A percentile compares a stretch with the other conserved stretches of the same genome.
Conservation (phyloP, 2,329 filamentous ascomycete genomes). For the Tothia fuscella region DNA sequence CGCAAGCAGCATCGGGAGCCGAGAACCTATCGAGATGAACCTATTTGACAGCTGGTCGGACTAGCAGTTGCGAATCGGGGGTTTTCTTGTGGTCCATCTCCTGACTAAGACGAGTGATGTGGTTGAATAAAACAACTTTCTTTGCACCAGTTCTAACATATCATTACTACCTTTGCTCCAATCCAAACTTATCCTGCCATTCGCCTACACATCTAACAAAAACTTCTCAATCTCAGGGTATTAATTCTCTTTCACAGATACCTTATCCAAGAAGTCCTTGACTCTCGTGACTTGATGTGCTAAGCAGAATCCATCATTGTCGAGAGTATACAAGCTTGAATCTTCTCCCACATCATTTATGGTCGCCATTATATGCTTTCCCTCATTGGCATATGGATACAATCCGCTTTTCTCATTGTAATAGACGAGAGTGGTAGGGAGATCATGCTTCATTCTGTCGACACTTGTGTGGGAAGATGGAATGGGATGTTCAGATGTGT, state of each 20-base stretch:
- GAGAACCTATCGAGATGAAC: conserved; percentile 6
- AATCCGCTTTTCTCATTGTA: conserved; percentile 1
- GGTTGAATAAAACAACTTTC: conserved; percentile 2
- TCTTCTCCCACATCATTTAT: conserved; percentile 9
- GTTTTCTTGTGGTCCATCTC: conserved; percentile 7
- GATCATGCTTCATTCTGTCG: conserved; percentile 6
- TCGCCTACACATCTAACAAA: conserved; percentile 25
- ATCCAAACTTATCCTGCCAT: background rate
- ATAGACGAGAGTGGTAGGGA: background rate
- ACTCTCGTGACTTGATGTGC: conserved; percentile 1
- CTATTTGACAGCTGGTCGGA: background rate
- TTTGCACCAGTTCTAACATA: conserved; percentile 1
- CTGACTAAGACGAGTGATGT: conserved; percentile 1
- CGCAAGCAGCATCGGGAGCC: background rate
- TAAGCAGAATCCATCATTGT: conserved; percentile 9
- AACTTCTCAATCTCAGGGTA: conserved; percentile 18
- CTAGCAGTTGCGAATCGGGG: background rate
- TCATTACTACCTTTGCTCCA: background rate
- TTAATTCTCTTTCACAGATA: conserved; percentile 8
- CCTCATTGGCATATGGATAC: background rate
- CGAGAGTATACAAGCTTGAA: conserved; percentile 9
- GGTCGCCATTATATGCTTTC: background rate
- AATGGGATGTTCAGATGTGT: too few relatives aligned
- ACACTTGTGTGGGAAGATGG: too few relatives aligned
- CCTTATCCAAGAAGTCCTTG: background rate